A percentile compares a stretch with the other conserved stretches of the same genome.
Evolutionary conservation across 495 filamentous ascomycete genomes (phyloP).

Genomic region (Neurospora africana): DNA sequence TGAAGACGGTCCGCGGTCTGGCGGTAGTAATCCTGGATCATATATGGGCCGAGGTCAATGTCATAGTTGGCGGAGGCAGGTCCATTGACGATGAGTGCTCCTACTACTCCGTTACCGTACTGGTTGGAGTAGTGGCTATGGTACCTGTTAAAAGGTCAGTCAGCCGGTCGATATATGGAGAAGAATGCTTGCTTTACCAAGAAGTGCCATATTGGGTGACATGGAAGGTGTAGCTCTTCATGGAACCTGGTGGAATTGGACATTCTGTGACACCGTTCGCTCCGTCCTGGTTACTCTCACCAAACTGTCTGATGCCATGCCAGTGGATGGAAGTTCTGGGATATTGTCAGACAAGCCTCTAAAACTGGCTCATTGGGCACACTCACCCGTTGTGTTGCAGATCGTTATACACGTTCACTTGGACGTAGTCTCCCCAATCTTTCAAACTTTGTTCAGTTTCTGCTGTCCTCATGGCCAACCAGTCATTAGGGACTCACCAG

Average conservation of each 20-base stretch:
- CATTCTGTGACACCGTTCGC: slow-evolving; percentile 39
- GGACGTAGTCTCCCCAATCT: slow-evolving; percentile 50
- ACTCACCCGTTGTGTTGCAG: slow-evolving; percentile 29
- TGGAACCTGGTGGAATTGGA: slow-evolving; percentile 34
- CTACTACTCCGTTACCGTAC: slow-evolving; percentile 40
- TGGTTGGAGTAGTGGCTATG: slow-evolving; percentile 51
- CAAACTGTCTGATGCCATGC: slow-evolving; percentile 39
- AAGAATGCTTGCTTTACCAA: slow-evolving; percentile 29
- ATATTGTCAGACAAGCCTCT: not conserved
- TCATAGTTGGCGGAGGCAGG: slow-evolving; percentile 41
- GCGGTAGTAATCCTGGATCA: slow-evolving; percentile 41
- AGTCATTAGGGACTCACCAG: slow-evolving; percentile 2
- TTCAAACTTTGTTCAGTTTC: slow-evolving; percentile 29
- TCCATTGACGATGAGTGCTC: slow-evolving; percentile 38
- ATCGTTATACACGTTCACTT: slow-evolving; percentile 47
- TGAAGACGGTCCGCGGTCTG: slow-evolving; percentile 19
- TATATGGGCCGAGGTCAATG: slow-evolving; percentile 37
- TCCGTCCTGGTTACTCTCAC: slow-evolving; percentile 25
- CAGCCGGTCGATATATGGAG: not conserved
- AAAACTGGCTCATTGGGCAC: not conserved
- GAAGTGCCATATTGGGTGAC: slow-evolving; percentile 42
- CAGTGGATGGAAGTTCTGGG: slow-evolving; percentile 38
- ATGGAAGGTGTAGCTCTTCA: slow-evolving; percentile 19
- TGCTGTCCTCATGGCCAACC: not conserved
- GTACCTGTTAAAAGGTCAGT: slow-evolving; percentile 15